Evolutionary conservation across 2,329 filamentous ascomycete species (phyloP).

Genomic region (Cladorrhinum sp.): DNA sequence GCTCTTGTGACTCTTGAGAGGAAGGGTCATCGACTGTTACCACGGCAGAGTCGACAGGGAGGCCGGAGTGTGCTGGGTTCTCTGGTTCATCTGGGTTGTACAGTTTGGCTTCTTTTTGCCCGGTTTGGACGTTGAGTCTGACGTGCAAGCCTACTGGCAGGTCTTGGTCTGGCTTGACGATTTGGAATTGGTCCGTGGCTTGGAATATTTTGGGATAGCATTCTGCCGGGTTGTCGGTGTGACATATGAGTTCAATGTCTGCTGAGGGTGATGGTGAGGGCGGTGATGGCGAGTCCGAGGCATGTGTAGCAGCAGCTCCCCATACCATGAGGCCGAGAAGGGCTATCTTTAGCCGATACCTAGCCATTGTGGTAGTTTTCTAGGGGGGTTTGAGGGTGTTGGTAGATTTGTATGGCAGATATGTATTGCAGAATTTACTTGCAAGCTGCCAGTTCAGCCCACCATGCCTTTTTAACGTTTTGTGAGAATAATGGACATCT

Average conservation of each 20-base stretch:
- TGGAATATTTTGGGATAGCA: slow-evolving; percentile 66
- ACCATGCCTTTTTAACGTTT: neutral
- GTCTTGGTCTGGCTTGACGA: slow-evolving; percentile 62
- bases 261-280: slow-evolving; percentile 36
- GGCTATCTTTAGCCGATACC: slow-evolving; percentile 19
- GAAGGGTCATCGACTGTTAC: slow-evolving; percentile 48
- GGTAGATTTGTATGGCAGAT: slow-evolving; percentile 1
- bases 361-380: slow-evolving; percentile 17
- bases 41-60: slow-evolving; percentile 51
- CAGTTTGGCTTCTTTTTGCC: slow-evolving; percentile 63
- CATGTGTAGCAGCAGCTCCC: slow-evolving; percentile 16
- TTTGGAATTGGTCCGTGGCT: slow-evolving; percentile 63
- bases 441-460: slow-evolving; percentile 1
- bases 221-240: slow-evolving; percentile 55
- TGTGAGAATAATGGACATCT: neutral
- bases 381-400: neutral
- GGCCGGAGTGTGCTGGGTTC: slow-evolving; percentile 45
- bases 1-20: slow-evolving; percentile 35
- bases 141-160: slow-evolving; percentile 64
- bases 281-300: slow-evolving; percentile 31
- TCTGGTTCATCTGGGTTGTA: slow-evolving; percentile 54
- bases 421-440: neutral
- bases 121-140: slow-evolving; percentile 62
- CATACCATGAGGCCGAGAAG: slow-evolving; percentile 22
- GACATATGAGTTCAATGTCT: slow-evolving; percentile 61